Evolutionary conservation across 257 asterid species (phyloP).

Genomic region (Coffea canephora): DNA sequence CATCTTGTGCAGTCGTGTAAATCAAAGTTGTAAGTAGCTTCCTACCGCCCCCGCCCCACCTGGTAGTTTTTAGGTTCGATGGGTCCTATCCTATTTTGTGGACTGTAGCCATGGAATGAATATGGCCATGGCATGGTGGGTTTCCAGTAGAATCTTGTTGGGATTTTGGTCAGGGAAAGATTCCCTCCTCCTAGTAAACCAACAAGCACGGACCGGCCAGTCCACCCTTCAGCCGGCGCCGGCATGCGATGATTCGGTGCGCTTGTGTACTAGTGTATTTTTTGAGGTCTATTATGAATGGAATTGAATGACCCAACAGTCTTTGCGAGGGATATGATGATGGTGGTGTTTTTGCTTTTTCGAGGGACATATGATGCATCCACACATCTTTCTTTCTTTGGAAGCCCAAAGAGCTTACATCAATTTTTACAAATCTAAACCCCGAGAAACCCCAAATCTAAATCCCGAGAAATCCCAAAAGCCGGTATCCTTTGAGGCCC

Average conservation of each 20-base stretch:
- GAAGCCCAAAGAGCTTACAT: no score
- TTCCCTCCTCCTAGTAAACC: not conserved
- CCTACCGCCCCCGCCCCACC: no score
- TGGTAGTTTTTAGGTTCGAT: not conserved
- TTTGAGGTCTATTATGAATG: not conserved
- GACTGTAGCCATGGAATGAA: not conserved
- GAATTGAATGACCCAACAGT: not conserved
- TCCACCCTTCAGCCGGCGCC: not conserved
- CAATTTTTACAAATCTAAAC: no score
- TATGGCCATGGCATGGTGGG: not conserved
- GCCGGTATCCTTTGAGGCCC: no score
- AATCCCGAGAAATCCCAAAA: no score
- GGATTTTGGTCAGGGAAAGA: not conserved
- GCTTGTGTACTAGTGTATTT: not conserved
- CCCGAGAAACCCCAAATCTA: no score
- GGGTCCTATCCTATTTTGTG: not conserved
- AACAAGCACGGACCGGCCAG: not conserved
- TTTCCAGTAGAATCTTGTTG: not conserved
- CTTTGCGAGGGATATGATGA: not conserved
- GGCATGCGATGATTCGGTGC: not conserved
- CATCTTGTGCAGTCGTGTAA: conserved; percentile 6
- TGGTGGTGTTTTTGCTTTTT: no score
- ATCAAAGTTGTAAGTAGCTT: not conserved
- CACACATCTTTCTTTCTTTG: not conserved
- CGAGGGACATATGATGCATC: no score